Evolutionary conservation across 768 basidiomycete species (phyloP), one percentile per base, ranked within the genome.

Genomic region (Candolleomyces efflorescens): DNA sequence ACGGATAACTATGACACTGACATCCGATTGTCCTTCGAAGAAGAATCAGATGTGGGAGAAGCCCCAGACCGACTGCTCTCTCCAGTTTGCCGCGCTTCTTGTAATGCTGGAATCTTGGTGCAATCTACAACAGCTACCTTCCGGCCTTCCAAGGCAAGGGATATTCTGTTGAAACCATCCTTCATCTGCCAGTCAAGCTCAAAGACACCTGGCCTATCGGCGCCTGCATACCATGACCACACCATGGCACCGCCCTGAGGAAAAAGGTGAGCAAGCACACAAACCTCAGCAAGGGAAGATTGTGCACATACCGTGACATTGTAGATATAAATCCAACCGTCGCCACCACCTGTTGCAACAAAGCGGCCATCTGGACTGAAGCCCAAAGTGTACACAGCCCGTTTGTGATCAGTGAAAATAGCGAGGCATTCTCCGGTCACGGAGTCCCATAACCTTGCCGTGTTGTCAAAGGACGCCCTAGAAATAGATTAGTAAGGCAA

Each of bases 401-500:
- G 80, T 60, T 74, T 82, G 71, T 93, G 90, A 60, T 92, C 89
- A 5, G 70, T 69, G 65, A 96, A 87, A 18, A 85, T 76, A 59
- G 84, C 78, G 36, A 92, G 68, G 67, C 92, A 94, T 45, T 83
- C 79, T 26, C 92, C 92, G 0, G 87, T 87, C 46, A 81, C 78
- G 3, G 86, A 82, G 69, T 94, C 88, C 93, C 93, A 96, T 27
- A 96, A 62, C 43, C 90, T 83, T 4, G 89, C 82, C 1, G 91
- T 90, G 13, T 77, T 75, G 65, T 96, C 94, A 65, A 92, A 92
- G 4, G 91, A 91, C 10, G 86, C 82, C 7, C 51, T 53, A 53
- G 12, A 20, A 53, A 53, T 27, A 90, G 93, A 62, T 3, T 51
- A 37, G 37, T 53, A 37, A 27, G 48, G 55, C 47, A n/a, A 46